Percentiles rank a stretch among this genome's conserved stretches.
Evolutionary conservation across 1,284 basidiomycete genomes (phyloP).

Genomic region (Malassezia pachydermatis): DNA sequence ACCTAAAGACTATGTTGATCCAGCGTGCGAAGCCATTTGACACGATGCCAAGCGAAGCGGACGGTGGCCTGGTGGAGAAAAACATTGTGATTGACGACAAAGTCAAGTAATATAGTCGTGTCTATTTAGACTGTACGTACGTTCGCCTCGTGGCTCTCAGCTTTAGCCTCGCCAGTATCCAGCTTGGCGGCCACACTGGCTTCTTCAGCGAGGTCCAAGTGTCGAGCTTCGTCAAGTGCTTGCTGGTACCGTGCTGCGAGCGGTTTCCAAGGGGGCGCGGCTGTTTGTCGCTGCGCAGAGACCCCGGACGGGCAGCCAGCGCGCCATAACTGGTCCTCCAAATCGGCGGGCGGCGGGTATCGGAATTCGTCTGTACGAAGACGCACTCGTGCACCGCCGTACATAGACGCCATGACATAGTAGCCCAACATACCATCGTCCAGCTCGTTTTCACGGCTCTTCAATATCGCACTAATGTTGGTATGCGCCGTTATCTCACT

Average conservation of each 20-base stretch:
- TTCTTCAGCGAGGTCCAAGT: not conserved
- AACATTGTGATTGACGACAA: conserved; percentile 44
- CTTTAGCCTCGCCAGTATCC: too few relatives aligned
- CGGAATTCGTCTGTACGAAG: conserved; percentile 75
- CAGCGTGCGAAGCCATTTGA: conserved; percentile 40
- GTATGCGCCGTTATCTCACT: conserved; percentile 25
- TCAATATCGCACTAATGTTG: conserved; percentile 23
- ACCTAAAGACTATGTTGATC: conserved; percentile 33
- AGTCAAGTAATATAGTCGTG: conserved; percentile 31
- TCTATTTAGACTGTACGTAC: too few relatives aligned
- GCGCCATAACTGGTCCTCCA: conserved; percentile 26
- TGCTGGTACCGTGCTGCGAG: conserved; percentile 1
- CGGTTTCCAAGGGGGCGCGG: conserved; percentile 13
- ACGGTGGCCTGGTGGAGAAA: conserved; percentile 32
- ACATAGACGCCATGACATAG: conserved; percentile 86
- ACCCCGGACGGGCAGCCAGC: not conserved
- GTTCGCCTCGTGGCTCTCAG: too few relatives aligned
- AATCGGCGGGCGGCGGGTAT: conserved; percentile 56
- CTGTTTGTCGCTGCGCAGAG: not conserved
- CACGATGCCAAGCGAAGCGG: conserved; percentile 32
- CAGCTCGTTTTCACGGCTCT: conserved; percentile 59
- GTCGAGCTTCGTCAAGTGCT: not conserved
- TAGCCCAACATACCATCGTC: conserved; percentile 94
- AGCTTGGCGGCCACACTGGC: not conserved
- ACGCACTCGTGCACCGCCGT: conserved; percentile 72